A percentile compares a stretch with the other conserved stretches of the same genome.
Conservation (phyloP, 345 rosid genomes). For the Firmiana major region DNA sequence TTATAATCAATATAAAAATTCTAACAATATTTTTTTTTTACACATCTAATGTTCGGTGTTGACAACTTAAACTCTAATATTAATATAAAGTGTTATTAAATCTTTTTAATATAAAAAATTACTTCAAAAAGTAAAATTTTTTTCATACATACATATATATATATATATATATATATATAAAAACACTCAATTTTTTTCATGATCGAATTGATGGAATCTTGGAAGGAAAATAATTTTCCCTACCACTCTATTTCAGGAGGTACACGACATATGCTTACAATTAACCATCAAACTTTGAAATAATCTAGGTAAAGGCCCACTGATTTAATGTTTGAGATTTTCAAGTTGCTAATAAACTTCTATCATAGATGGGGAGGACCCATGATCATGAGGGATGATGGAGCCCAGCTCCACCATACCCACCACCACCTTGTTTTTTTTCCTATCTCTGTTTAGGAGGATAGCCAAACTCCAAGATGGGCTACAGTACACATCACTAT, state of each 20-base stretch:
- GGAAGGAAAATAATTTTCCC: background rate
- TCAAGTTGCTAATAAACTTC: slow-evolving; percentile 15
- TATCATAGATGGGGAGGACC: slow-evolving; percentile 23
- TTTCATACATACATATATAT: too few species aligned
- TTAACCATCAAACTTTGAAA: background rate
- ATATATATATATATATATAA: too few species aligned
- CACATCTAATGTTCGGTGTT: too few species aligned
- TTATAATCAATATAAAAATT: too few species aligned
- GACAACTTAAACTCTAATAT: too few species aligned
- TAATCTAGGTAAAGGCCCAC: slow-evolving; percentile 13
- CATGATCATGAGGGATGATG: slow-evolving; percentile 12
- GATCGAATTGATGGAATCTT: background rate
- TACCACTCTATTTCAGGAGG: background rate
- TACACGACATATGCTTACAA: background rate
- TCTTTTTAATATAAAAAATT: too few species aligned
- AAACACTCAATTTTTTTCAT: background rate
- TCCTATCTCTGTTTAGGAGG: background rate
- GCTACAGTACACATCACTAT: slow-evolving; percentile 20
- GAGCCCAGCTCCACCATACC: slow-evolving; percentile 20
- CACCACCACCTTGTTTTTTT: background rate
- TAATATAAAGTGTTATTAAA: too few species aligned
- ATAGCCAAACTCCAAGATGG: slow-evolving; percentile 22
- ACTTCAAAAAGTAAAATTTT: too few species aligned
- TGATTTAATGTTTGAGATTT: slow-evolving; percentile 20
- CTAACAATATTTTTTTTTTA: too few species aligned